Conservation (phyloP, 371 early-diverging fungal species). For the Mortierella sp. region DNA sequence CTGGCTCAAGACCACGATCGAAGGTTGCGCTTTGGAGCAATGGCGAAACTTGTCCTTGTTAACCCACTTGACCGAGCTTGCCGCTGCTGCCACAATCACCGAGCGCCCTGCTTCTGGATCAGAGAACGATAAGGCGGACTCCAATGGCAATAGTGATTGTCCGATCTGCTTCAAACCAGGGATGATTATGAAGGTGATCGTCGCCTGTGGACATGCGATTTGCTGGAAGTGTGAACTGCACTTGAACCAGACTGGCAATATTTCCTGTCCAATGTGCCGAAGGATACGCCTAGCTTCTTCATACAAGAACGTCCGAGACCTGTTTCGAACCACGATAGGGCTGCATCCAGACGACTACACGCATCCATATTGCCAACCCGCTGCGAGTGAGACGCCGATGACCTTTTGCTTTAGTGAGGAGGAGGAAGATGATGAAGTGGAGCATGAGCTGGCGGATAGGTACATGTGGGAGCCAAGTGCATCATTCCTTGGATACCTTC, state of each 20-base stretch:
- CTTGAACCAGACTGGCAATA: slow-evolving; percentile 23
- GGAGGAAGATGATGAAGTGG: slow-evolving; percentile 11
- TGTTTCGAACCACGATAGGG: slow-evolving; percentile 41
- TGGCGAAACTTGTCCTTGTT: slow-evolving; percentile 22
- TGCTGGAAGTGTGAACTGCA: slow-evolving; percentile 43
- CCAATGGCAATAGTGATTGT: slow-evolving; percentile 3
- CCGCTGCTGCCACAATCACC: background rate
- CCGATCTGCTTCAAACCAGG: slow-evolving; percentile 32
- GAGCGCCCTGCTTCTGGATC: background rate
- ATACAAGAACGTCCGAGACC: slow-evolving; percentile 10
- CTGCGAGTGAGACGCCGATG: background rate
- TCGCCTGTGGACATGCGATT: slow-evolving; percentile 20
- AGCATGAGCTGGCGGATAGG: slow-evolving; percentile 34
- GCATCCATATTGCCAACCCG: slow-evolving; percentile 5
- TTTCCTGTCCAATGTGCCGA: slow-evolving; percentile 44
- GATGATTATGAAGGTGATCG: slow-evolving; percentile 20
- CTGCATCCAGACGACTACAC: slow-evolving; percentile 26
- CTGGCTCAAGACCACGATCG: slow-evolving; percentile 32
- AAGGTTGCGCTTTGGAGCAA: slow-evolving; percentile 30
- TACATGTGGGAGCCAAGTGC: slow-evolving; percentile 35
- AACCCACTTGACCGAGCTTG: slow-evolving; percentile 1
- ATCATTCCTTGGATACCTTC: slow-evolving; percentile 29
- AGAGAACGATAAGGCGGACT: background rate
- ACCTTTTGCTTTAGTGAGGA: background rate
- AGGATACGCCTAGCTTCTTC: slow-evolving; percentile 24